Base-by-base conservation (phyloP, 2,329 filamentous ascomycete genomes). In the Blastomyces gilchristii region DNA sequence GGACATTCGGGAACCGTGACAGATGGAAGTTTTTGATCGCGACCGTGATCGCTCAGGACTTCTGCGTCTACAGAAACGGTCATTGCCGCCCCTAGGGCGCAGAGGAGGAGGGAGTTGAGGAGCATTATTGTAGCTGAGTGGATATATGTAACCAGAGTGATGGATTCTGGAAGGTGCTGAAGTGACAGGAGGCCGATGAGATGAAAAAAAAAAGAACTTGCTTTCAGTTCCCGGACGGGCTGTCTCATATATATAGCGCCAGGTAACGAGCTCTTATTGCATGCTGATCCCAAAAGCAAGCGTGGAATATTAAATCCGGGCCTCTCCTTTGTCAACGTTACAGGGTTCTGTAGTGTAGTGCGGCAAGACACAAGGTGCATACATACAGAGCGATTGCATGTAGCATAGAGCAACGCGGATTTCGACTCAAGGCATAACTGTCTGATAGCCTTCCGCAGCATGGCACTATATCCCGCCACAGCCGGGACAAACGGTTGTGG, bases 81-180 rank as follows among this genome's bases (percentile, higher is more conserved):
- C 22, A 53, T 52, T 47, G 62, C 58, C 7, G 64, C 60, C 37
- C 60, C 60, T 22, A 64, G 57, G 4, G 60, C 31, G 54, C 47
- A 60, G 25, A 62, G 43, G n/a, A 66, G 60, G 31, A 63, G 34
- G 41, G 57, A 47, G 34, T 58, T 43, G 39, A 67, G 39, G 50
- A 61, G 63, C 66, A 67, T 67, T 28, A 65, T 67, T 34, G 47
- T 63, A 18, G 52, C 37, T 37, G 52, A n/a, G 16, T 22, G n/a
- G 45, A 11, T 22, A n/a, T 37, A 37, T 37, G 34, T 37, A 8
- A 34, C 34, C 34, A 34, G 7, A 34, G 7, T 34, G 34, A 34
- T 34, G 7, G n/a, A 47, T 5, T 47, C 6, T 18, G 5, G 14
- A n/a, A 18, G 18, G 43, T n/a, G 18, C 7, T 47, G 6, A n/a